phyloP scores from a whole-genome alignment of 1,139 yeast genomes.

The Pichia sp. region DNA sequence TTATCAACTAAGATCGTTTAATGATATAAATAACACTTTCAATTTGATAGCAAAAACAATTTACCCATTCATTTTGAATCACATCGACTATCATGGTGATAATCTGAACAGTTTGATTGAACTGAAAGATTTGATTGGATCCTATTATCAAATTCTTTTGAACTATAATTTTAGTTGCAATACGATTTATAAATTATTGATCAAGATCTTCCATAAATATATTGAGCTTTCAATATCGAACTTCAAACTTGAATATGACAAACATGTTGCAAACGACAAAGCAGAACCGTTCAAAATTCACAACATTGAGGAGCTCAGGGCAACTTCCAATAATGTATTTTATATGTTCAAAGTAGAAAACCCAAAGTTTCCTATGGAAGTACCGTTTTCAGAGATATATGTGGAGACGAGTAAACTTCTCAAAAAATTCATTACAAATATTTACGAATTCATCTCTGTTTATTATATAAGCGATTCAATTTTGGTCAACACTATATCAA shows the following conservation, averaged over 20 bases:
- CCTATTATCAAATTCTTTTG: constrained; percentile 71
- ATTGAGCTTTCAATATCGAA: constrained; percentile 47
- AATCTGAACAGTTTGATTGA: constrained; percentile 32
- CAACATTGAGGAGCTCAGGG: constrained; percentile 33
- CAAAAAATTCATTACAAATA: constrained; percentile 54
- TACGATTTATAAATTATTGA: constrained; percentile 55
- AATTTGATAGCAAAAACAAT: constrained; percentile 55
- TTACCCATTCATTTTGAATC: constrained; percentile 32
- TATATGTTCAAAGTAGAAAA: constrained; percentile 41
- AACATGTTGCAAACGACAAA: no score
- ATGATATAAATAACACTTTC: constrained; percentile 71
- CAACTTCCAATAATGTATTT: constrained; percentile 54
- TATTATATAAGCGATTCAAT: constrained; percentile 49
- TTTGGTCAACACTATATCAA: constrained; percentile 42
- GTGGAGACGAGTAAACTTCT: constrained; percentile 78
- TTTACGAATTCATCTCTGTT: constrained; percentile 55
- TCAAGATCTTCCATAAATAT: constrained; percentile 52
- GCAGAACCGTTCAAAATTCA: constrained; percentile 65
- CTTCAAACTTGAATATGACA: constrained; percentile 32
- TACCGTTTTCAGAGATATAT: constrained; percentile 86
- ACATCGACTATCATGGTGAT: constrained; percentile 23
- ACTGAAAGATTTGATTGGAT: constrained; percentile 56
- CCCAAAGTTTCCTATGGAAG: constrained; percentile 53
- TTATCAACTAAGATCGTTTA: constrained; percentile 44
- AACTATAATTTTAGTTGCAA: constrained; percentile 55